Percentiles rank a stretch among this genome's conserved stretches.
phyloP scores from a whole-genome alignment of 495 filamentous ascomycete genomes.

The Tricharina praecox region DNA sequence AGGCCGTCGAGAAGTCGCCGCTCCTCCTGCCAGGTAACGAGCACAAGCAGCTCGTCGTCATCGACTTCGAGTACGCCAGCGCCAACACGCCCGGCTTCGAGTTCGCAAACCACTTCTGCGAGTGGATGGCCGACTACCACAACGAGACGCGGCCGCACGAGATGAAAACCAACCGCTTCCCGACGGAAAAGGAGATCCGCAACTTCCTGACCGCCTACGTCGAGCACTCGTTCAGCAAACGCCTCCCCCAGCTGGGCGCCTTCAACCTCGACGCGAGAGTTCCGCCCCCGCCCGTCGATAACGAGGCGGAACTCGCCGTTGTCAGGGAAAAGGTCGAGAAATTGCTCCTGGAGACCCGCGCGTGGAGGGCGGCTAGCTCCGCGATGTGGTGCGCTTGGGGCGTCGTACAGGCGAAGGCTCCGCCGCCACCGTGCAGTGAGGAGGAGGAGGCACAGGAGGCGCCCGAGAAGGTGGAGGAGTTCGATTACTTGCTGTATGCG shows the following conservation, averaged over 20 bases:
- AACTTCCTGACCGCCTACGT: constrained; percentile 79
- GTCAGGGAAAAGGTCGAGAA: constrained; percentile 46
- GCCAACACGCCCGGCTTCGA: constrained; percentile 77
- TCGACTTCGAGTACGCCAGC: constrained; percentile 95
- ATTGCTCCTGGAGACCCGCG: constrained; percentile 55
- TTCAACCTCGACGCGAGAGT: constrained; percentile 57
- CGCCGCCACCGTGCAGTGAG: constrained; percentile 16
- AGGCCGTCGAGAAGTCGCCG: constrained; percentile 68
- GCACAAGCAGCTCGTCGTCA: constrained; percentile 89
- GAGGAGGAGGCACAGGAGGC: background rate
- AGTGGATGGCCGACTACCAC: constrained; percentile 98
- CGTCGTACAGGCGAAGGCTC: constrained; percentile 83
- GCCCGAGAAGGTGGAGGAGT: constrained; percentile 46
- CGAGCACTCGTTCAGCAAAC: constrained; percentile 39
- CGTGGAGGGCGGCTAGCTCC: constrained; percentile 75
- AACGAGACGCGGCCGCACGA: constrained; percentile 44
- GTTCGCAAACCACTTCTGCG: constrained; percentile 92
- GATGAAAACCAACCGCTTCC: constrained; percentile 53
- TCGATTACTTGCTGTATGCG: constrained; percentile 84
- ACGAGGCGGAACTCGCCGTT: constrained; percentile 41
- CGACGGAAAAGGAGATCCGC: constrained; percentile 60
- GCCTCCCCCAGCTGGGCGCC: constrained; percentile 16
- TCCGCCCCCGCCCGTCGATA: constrained; percentile 37
- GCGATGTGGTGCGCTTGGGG: constrained; percentile 95
- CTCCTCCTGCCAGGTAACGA: constrained; percentile 74